A percentile compares a stretch with the other conserved stretches of the same genome.
Conservation (phyloP, 768 basidiomycete genomes). For the Clitopilus hobsonii region DNA sequence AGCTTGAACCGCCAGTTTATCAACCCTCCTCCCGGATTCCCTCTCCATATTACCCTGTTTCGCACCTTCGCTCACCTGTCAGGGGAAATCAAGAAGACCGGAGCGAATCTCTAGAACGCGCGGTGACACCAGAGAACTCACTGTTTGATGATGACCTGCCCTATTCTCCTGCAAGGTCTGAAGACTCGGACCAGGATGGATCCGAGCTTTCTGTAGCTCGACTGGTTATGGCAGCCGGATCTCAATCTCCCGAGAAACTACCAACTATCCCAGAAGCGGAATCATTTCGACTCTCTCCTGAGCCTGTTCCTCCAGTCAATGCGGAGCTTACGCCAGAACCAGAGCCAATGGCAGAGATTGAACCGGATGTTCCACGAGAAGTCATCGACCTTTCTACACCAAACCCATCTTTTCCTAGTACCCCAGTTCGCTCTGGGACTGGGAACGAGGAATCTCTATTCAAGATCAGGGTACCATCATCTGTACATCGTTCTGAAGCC, state of each 20-base stretch:
- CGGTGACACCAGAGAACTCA: background rate
- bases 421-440: background rate
- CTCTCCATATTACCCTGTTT: background rate
- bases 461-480: background rate
- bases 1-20: too few relatives aligned
- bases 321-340: too few relatives aligned
- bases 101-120: background rate
- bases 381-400: background rate
- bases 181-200: constrained; percentile 1
- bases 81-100: background rate
- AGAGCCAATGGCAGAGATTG: background rate
- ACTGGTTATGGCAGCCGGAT: constrained; percentile 5
- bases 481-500: background rate
- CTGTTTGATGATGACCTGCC: background rate
- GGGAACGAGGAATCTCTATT: background rate
- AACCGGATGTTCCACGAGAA: background rate
- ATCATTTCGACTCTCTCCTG: background rate
- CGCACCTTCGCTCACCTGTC: background rate
- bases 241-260: constrained; percentile 1
- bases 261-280: background rate
- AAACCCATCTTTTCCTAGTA: background rate
- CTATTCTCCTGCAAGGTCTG: background rate
- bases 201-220: constrained; percentile 8
- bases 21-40: too few relatives aligned
- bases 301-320: too few relatives aligned